Base-by-base conservation (phyloP, 257 asterid genomes). In the Solanum neorickii region DNA sequence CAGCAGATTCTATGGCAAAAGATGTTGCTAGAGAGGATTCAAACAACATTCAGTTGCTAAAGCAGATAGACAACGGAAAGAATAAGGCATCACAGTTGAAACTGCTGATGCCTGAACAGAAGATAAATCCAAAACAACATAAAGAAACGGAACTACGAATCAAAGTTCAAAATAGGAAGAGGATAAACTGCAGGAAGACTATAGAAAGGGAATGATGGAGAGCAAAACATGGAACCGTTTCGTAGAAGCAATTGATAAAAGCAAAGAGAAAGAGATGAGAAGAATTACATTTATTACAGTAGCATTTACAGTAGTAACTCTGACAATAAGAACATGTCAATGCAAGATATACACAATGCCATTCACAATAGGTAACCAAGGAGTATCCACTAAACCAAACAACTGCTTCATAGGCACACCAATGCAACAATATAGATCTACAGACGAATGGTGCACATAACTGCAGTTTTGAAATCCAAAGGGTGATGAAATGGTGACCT, bases 401-500 rank as follows among this genome's bases (percentile, higher is more conserved):
- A 78, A 78, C 66, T 16, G 66, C 84, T 78, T 78, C 84, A 27
- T 27, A 47, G 84, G 60, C 84, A 47, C 85, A 49, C 69, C 46
- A 82, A 80, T 18, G 29, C 44, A 82, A 49, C 44, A 16, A 70
- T 88, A 41, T 35, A 42, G 70, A 89, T 88, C 93, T 94, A 96
- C 91, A 96, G 87, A 47, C 92, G 90, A 68, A 94, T 86, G 89
- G 98, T 89, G 93, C 98, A 94, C 91, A 94, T 88, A 70, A 96
- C 94, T 2, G 98, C 92, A 42, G 94, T 94, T 90, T 87, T 91
- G 88, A 96, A 94, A 91, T 95, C 94, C 37, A 95, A 83, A n/a
- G 92, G 94, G 75, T 90, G 89, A 49, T 83, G 91, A 87, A 91
- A 91, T 72, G 99, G 99, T 21, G 96, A 93, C 88, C 92, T 95